Evolutionary conservation across 202 grass and related monocot genomes (phyloP), one percentile per base, ranked within the genome.

Genomic region (Thinopyrum obtusiflorum): DNA sequence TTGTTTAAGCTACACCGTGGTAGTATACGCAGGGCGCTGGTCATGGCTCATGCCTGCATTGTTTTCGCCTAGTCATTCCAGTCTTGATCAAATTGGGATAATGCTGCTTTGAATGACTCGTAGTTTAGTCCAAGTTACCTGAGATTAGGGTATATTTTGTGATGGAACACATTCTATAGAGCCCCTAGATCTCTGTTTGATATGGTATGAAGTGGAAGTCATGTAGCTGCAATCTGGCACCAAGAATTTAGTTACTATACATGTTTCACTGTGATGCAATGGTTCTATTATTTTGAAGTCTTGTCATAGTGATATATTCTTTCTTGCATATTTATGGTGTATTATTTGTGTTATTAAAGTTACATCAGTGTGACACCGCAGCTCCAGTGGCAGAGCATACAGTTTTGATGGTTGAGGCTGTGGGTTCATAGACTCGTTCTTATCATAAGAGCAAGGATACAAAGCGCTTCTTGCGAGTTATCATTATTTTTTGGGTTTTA

Each of bases 391-490:
- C 23, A 84, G 31, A 46, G 25, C 18, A 64, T 29, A 79, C 53
- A 79, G 59, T 83, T 21, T 44, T n/a, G 78, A 15, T 24, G 28
- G 29, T 78, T 83, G 74, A 61, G 20, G 25, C 47, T 66, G 17
- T 14, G 59, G 25, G 26, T 61, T 83, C 4, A 14, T 49, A 78
- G 49, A 17, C 65, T 23, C 69, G 6, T 76, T 68, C 20, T 76
- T 32, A 37, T 61, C 17, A 24, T 31, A n/a, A 59, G 29, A 76
- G 9, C 67, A 40, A 70, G 32, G 33, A 40, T 37, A 70, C 27
- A 32, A 10, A 10, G 15, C 73, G 4, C 46, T 75, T 75, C 44
- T 12, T 76, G 47, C 3, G 2, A 13, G 20, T 31, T 51, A 29
- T 76, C 47, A 57, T 55, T 57, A 51, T 76, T 51, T 4, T 28